Evolutionary conservation across 805 yeast genomes (phyloP).

Genomic region (Saccharomycopsis javanensis): DNA sequence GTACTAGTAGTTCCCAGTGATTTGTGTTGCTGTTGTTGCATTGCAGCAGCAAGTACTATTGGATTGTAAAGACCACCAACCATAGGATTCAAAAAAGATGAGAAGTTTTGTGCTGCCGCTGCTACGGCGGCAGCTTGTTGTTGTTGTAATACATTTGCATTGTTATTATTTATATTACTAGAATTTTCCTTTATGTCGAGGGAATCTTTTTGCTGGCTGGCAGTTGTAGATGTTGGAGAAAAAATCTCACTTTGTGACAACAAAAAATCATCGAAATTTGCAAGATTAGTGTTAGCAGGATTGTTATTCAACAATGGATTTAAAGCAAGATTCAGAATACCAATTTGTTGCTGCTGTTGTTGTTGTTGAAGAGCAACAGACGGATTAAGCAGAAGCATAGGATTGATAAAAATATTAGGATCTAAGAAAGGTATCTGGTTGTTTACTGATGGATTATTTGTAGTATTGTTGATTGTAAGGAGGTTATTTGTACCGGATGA

Average conservation of each 20-base stretch:
- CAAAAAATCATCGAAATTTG: constrained; percentile 36
- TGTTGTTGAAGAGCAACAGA: constrained; percentile 1
- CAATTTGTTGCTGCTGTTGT: constrained; percentile 4
- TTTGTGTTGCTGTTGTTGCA: constrained; percentile 3
- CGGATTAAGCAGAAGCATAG: constrained; percentile 16
- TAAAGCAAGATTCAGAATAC: neutral
- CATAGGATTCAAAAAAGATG: constrained; percentile 2
- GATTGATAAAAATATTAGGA: constrained; percentile 25
- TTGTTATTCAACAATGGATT: neutral
- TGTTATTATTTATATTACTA: neutral
- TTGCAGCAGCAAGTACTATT: neutral
- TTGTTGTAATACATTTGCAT: neutral
- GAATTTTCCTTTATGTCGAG: neutral
- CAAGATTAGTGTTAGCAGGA: constrained; percentile 7
- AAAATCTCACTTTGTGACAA: constrained; percentile 43
- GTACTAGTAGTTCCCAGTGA: neutral
- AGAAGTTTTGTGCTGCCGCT: constrained; percentile 5
- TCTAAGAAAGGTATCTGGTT: constrained; percentile 19
- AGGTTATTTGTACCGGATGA: neutral
- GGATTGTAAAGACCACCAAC: constrained; percentile 1
- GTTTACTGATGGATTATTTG: neutral
- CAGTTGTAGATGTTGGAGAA: constrained; percentile 25
- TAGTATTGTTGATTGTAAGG: neutral
- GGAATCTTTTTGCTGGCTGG: neutral
- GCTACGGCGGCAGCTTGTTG: constrained; percentile 5